Percentiles rank a stretch among this genome's conserved stretches.
Conservation (phyloP, 179 eudicot genomes). For the Silene coronaria region DNA sequence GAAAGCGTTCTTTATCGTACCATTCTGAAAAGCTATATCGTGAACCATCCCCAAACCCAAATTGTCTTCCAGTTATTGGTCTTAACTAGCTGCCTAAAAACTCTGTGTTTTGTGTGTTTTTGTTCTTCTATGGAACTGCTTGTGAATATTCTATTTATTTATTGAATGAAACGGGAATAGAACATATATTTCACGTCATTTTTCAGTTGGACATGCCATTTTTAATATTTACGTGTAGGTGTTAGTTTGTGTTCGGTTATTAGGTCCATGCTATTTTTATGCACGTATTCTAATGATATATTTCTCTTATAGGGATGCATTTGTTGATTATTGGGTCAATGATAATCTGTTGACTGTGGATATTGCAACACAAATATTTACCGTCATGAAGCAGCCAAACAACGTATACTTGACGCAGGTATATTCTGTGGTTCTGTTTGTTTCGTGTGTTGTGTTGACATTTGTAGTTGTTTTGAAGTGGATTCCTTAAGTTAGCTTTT, state of each 20-base stretch:
- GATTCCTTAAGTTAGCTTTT: not conserved
- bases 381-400: slow-evolving; percentile 78
- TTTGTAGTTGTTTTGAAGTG: not conserved
- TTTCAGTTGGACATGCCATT: not conserved
- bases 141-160: not conserved
- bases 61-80: not conserved
- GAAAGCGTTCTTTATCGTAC: not conserved
- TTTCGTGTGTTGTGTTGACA: not conserved
- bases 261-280: not conserved
- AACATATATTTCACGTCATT: not conserved
- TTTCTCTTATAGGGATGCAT: slow-evolving; percentile 66
- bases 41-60: not conserved
- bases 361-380: slow-evolving; percentile 59
- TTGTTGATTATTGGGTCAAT: slow-evolving; percentile 88
- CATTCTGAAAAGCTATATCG: not conserved
- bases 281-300: not conserved
- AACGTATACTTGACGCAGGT: slow-evolving; percentile 67
- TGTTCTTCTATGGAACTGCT: not conserved
- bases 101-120: not conserved
- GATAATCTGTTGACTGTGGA: slow-evolving; percentile 80
- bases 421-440: slow-evolving; percentile 1
- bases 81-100: not conserved
- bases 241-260: not conserved
- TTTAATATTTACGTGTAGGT: not conserved
- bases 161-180: not conserved